Conservation (phyloP, 371 early-diverging fungal genomes). For the Vairimorpha ceranae region DNA sequence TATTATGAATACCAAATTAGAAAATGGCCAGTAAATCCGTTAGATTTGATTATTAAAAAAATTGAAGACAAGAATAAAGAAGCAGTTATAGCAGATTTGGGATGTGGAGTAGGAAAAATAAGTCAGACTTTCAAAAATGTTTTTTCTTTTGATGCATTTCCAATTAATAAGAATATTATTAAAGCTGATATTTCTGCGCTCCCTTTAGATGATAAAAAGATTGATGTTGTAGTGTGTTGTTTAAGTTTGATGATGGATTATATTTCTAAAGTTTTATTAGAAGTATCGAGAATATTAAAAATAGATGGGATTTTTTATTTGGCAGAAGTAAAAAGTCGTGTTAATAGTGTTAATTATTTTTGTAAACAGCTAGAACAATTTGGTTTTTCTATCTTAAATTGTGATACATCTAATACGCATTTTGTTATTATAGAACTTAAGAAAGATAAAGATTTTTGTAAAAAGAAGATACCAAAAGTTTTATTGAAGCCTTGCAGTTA, state of each 20-base stretch:
- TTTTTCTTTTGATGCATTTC: conserved; percentile 83
- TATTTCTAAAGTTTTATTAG: conserved; percentile 76
- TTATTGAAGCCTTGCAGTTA: conserved; percentile 58
- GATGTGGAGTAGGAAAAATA: conserved; percentile 90
- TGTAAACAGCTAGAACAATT: conserved; percentile 43
- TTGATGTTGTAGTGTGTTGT: conserved; percentile 83
- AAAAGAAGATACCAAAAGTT: conserved; percentile 37
- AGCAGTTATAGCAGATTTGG: conserved; percentile 75
- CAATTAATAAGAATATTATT: conserved; percentile 72
- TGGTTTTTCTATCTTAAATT: conserved; percentile 53
- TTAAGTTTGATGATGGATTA: conserved; percentile 92
- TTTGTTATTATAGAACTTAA: conserved; percentile 60
- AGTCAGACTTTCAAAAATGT: conserved; percentile 67
- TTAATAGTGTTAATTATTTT: conserved; percentile 49
- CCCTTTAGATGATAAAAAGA: conserved; percentile 68
- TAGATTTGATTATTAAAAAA: conserved; percentile 72
- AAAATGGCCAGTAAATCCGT: conserved; percentile 89
- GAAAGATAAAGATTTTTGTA: conserved; percentile 30
- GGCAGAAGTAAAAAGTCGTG: conserved; percentile 60
- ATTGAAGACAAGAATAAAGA: conserved; percentile 59
- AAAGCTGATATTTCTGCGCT: conserved; percentile 79
- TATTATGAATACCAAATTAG: conserved; percentile 85
- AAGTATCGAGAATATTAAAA: conserved; percentile 79
- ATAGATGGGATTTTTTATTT: conserved; percentile 65
- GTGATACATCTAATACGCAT: conserved; percentile 55